Conservation (phyloP, 1,284 basidiomycete genomes). For the Moniliella sp. region DNA sequence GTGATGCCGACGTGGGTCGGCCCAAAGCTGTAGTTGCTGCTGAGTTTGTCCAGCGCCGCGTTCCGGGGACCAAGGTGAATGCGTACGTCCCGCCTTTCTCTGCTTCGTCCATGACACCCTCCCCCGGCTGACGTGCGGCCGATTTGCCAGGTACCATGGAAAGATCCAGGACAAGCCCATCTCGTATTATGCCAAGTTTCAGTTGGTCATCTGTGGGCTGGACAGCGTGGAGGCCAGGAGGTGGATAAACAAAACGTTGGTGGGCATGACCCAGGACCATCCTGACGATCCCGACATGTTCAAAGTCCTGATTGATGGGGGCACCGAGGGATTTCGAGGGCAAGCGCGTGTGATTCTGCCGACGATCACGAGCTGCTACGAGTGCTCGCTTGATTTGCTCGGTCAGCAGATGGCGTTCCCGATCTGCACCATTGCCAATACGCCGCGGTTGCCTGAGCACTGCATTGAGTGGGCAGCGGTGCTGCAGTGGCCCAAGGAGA, state of each 20-base stretch:
- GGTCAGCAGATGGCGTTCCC: conserved; percentile 91
- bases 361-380: conserved; percentile 84
- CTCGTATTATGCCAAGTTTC: conserved; percentile 89
- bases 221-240: conserved; percentile 69
- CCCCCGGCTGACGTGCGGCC: too few species aligned
- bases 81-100: conserved; percentile 54
- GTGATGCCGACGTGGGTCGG: conserved; percentile 71
- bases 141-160: conserved; percentile 81
- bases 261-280: conserved; percentile 54
- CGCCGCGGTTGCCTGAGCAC: conserved; percentile 87
- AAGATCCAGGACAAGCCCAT: conserved; percentile 96
- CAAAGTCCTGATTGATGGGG: conserved; percentile 96
- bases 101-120: too few species aligned
- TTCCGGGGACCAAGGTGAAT: conserved; percentile 77
- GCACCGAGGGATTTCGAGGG: conserved; percentile 98
- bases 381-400: conserved; percentile 92
- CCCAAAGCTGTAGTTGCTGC: conserved; percentile 84
- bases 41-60: conserved; percentile 60
- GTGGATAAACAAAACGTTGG: conserved; percentile 96
- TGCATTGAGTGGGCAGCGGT: conserved; percentile 99
- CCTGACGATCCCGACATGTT: conserved; percentile 64
- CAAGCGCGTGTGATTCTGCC: conserved; percentile 93
- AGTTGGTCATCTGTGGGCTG: conserved; percentile 87
- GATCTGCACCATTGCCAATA: conserved; percentile 97
- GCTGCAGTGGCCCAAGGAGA: conserved; percentile 86